A percentile compares a stretch with the other conserved stretches of the same genome.
phyloP scores from a whole-genome alignment of 768 basidiomycete species.

The Rhizopogon salebrosus region DNA sequence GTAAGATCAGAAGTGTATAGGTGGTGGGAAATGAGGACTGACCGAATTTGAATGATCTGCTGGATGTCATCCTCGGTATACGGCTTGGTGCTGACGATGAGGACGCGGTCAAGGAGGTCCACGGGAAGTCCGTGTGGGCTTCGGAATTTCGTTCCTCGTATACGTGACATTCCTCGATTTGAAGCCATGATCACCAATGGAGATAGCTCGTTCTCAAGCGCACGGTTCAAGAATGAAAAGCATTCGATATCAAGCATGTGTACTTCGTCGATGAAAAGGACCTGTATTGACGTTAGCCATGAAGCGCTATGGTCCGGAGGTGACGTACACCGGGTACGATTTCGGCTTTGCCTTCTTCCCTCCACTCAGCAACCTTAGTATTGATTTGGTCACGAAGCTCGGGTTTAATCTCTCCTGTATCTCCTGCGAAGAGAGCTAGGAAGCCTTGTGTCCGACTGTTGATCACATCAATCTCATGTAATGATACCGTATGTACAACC shows the following conservation, averaged over 20 bases:
- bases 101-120: slow-evolving; percentile 89
- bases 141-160: slow-evolving; percentile 91
- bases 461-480: slow-evolving; percentile 99
- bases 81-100: slow-evolving; percentile 91
- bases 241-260: slow-evolving; percentile 99
- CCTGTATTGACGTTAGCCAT: slow-evolving; percentile 37
- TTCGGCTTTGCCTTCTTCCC: slow-evolving; percentile 97
- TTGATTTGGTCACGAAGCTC: slow-evolving; percentile 96
- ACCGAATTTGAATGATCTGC: slow-evolving; percentile 93
- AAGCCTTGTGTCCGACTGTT: slow-evolving; percentile 99
- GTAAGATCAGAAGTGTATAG: slow-evolving; percentile 4
- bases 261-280: slow-evolving; percentile 98
- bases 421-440: slow-evolving; percentile 90
- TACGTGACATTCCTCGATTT: slow-evolving; percentile 91
- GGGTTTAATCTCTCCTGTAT: slow-evolving; percentile 98
- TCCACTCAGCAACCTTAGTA: slow-evolving; percentile 94
- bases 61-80: slow-evolving; percentile 81
- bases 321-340: slow-evolving; percentile 87
- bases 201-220: slow-evolving; percentile 88
- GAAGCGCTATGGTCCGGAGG: neutral
- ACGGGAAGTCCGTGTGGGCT: slow-evolving; percentile 94
- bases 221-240: slow-evolving; percentile 97
- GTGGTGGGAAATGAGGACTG: neutral
- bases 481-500: slow-evolving; percentile 93
- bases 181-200: slow-evolving; percentile 98